Evolutionary conservation across 768 basidiomycete species (phyloP), one percentile per base, ranked within the genome.

Genomic region (Phlebiopsis flavidoalba): DNA sequence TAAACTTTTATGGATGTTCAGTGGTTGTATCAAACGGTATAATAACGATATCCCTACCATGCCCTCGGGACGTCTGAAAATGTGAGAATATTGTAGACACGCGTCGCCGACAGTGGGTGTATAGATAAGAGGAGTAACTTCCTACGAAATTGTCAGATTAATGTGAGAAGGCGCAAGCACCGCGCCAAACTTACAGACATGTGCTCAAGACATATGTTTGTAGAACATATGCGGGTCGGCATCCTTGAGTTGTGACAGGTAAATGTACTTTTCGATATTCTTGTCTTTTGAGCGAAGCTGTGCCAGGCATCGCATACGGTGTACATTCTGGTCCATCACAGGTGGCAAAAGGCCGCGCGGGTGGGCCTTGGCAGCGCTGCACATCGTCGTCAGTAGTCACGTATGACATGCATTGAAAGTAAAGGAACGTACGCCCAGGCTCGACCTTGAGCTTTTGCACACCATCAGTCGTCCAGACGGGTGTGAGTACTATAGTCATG

Each of bases 51-150:
- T 11, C 51, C 52, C 40, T 64, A 94, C 83, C 72, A 88, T 72
- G 47, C 90, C 90, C 70, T 92, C 89, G 0, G 89, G 84, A 45
- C 82, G 79, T 64, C 88, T 78, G 70, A 86, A 92, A 64, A 87
- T 92, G 62, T 88, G 84, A 21, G 87, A 89, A 75, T 84, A 94
- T 67, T 91, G 87, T 65, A 91, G 71, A 70, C 93, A 95, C 3
- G 93, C 94, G 66, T 95, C 92, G 24, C 94, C 94, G 31, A 96
- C 93, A 14, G 91, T 93, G 0, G 94, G 94, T 0, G 94, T 96
- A 71, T 95, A 96, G 58, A 96, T 92, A 47, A 95, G 80, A 14
- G 94, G 93, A 12, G 80, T 82, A 57, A 85, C 74, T 69, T 82
- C 83, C 79, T 81, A 64, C 26, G 6, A 31, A 3, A 31, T 3